These are phyloP conservation scores for Scheffersomyces lignosus DNA, from an alignment of 805 yeast species.

Conservation along the genomic window DNA sequence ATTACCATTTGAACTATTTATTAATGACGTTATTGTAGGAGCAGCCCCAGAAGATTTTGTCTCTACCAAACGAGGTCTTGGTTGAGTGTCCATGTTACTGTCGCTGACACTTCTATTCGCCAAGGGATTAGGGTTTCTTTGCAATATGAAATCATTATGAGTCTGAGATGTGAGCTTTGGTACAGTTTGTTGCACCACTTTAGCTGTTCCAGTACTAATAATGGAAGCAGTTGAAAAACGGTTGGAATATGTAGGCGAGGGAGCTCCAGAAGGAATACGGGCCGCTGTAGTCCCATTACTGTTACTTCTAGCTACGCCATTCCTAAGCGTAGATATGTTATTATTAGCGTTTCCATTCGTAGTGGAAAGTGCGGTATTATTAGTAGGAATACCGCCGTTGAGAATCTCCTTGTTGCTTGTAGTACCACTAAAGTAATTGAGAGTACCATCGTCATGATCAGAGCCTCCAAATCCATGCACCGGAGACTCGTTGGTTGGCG, in stretches of 20 bases:
- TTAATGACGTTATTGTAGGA: constrained; percentile 1
- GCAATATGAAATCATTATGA: constrained; percentile 13
- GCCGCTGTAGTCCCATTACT: not conserved
- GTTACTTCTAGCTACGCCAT: constrained; percentile 1
- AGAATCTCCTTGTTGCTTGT: constrained; percentile 3
- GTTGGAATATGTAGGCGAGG: constrained; percentile 25
- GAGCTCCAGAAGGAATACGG: constrained; percentile 4
- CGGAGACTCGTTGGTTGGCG: constrained; percentile 55
- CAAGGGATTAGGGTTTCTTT: constrained; percentile 3
- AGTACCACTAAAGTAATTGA: constrained; percentile 9
- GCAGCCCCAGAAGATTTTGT: constrained; percentile 15
- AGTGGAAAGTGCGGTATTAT: too few relatives aligned
- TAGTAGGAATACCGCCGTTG: constrained; percentile 1
- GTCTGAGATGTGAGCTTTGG: constrained; percentile 15
- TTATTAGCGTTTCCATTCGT: not conserved
- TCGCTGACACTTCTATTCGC: not conserved
- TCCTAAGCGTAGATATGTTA: constrained; percentile 3
- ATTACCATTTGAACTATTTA: not conserved
- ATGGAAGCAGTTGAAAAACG: constrained; percentile 39
- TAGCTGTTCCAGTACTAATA: constrained; percentile 44
- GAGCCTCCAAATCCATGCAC: constrained; percentile 17
- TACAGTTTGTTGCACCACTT: constrained; percentile 30
- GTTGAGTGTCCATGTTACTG: not conserved
- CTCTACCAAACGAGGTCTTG: constrained; percentile 24
- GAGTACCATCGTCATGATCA: not conserved